Conservation (phyloP, 2,329 filamentous ascomycete species). For the Macroventuria anomochaeta region DNA sequence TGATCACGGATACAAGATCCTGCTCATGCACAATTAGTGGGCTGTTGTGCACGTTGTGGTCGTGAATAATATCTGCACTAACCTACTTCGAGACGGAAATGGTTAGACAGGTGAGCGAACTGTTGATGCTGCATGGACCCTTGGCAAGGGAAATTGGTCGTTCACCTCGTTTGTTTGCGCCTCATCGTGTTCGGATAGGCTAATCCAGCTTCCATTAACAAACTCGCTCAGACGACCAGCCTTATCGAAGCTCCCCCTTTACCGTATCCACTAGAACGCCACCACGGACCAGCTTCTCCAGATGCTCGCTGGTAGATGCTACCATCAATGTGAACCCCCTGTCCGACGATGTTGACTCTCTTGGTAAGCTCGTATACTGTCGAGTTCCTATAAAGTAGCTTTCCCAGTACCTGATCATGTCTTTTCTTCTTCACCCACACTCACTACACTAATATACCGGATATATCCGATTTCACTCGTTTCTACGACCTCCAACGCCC, state of each 20-base stretch:
- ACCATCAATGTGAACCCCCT: constrained; percentile 35
- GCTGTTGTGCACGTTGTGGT: constrained; percentile 20
- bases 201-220: constrained; percentile 38
- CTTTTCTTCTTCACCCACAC: constrained; percentile 46
- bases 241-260: constrained; percentile 41
- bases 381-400: constrained; percentile 45
- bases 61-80: constrained; percentile 27
- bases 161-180: constrained; percentile 43
- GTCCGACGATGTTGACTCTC: constrained; percentile 25
- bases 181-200: constrained; percentile 31
- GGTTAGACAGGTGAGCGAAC: constrained; percentile 29
- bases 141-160: constrained; percentile 39
- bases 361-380: constrained; percentile 35
- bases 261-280: constrained; percentile 31
- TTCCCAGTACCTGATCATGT: constrained; percentile 22
- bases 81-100: constrained; percentile 17
- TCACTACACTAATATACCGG: constrained; percentile 48
- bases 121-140: constrained; percentile 39
- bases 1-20: neutral
- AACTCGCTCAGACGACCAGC: constrained; percentile 33
- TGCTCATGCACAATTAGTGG: constrained; percentile 13
- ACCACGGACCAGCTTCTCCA: constrained; percentile 36
- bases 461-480: constrained; percentile 52
- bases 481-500: constrained; percentile 40
- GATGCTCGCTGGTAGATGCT: constrained; percentile 36